Evolutionary conservation across 1,139 yeast genomes (phyloP), one percentile per base, ranked within the genome.

Genomic region (Debaryomycetaceae sp.): DNA sequence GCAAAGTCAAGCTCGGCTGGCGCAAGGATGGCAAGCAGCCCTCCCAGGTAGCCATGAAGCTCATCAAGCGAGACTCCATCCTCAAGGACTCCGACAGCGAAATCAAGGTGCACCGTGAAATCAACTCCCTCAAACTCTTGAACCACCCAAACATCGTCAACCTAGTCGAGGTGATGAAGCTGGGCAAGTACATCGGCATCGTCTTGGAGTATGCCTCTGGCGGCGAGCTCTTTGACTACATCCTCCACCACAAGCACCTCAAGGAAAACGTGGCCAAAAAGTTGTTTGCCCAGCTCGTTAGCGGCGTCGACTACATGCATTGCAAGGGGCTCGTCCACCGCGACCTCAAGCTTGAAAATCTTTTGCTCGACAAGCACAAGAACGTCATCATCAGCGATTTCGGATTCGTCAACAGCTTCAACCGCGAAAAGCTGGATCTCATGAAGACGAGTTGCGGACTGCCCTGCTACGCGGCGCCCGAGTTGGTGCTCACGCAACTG

Each of bases 401-500:
- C 56, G 95, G 95, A 1, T 91, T 91, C 60, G 98, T 94, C 27
- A 91, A 91, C 58, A 81, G 93, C 25, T 91, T 86, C 60, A 71
- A 73, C 37, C 62, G 67, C 21, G 71, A 70, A 19, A 72, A 72
- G 42, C 65, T 66, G 42, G 96, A 86, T 52, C 64, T 86, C 34
- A 91, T 91, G 98, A 82, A 81, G 53, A 91, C 98, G 1, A 79
- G 91, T 29, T 91, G 99, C 58, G 99, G 99, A 2, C 85, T 96
- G 5, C 98, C 98, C 1, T 89, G 98, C 56, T 91, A 91, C 56
- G 97, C 97, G 0, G 98, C 98, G 3, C 98, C 98, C 0, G 98
- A 91, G 56, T 65, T 91, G 38, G 98, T 91, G 3, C 81, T 89
- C 25, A 81, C 93, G 10, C 89, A 82, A 45, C 71, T 78, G 34